Evolutionary conservation across 805 yeast genomes (phyloP), one percentile per base, ranked within the genome.

Genomic region (Jamesozyma jinghongensis): DNA sequence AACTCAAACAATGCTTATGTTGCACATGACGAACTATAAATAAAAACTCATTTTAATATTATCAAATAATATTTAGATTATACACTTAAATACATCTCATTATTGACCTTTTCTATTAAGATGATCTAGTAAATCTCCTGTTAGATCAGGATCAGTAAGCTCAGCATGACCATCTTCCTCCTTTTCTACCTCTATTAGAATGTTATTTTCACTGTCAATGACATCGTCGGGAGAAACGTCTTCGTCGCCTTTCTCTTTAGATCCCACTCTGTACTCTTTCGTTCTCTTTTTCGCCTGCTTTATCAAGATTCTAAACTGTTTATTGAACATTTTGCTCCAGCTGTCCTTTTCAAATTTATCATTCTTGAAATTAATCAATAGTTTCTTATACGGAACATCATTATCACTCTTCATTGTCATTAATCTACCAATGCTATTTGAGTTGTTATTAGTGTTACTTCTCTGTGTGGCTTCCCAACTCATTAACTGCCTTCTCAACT

Each of bases 391-490:
- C 3, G 46, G 31, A n/a, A 53, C 42, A 38, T 57, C 54, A 19
- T 49, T 51, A 45, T 63, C 66, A 33, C 66, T 66, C 32, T 67
- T 60, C 47, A 25, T 19, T 4, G 48, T 43, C 46, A 53, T 45
- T 27, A 46, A 7, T 11, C 19, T 41, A 22, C 45, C 41, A 18
- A 51, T 53, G 4, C 55, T 41, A 30, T 52, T 34, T 5, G 31
- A 10, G 8, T 13, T 50, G 17, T 39, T 43, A 12, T 52, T 47
- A n/a, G 46, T 46, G 17, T 37, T 35, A 2, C 17, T 22, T 29
- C 43, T 51, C 19, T 52, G 57, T 5, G 65, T 50, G 7, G 56
- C 57, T 52, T 86, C 95, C 94, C 94, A 83, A 51, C 77, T 75
- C 18, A 62, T 57, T 30, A 88, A 66, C 38, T 71, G 72, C 40